phyloP scores from a whole-genome alignment of 805 yeast genomes.

The Kodamaea hsintzibuensis region DNA sequence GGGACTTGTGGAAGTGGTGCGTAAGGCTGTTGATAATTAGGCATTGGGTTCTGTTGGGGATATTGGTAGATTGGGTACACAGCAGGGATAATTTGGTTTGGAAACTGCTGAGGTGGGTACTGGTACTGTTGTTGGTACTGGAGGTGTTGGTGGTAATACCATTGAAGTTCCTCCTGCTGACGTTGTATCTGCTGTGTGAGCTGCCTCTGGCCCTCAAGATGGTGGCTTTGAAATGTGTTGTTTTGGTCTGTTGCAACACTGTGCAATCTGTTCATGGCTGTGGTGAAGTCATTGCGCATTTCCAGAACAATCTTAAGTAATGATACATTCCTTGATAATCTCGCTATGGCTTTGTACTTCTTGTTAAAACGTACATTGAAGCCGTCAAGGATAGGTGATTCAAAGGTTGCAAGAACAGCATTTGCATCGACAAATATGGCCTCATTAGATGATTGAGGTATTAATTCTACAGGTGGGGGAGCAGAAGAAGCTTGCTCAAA shows the following conservation, averaged over 20 bases:
- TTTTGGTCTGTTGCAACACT: not conserved
- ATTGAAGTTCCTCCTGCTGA: not conserved
- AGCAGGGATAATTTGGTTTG: not conserved
- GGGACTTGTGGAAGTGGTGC: not conserved
- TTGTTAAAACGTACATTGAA: not conserved
- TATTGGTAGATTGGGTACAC: not conserved
- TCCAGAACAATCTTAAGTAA: slow-evolving; percentile 2
- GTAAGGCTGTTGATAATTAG: not conserved
- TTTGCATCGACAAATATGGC: not conserved
- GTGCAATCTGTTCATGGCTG: not conserved
- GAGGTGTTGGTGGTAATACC: not conserved
- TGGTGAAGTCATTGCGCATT: not conserved
- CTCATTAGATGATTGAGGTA: not conserved
- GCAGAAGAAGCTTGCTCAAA: not conserved
- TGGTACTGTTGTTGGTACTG: not conserved
- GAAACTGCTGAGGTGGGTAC: not conserved
- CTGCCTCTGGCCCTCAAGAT: not conserved
- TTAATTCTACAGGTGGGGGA: not conserved
- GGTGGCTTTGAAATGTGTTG: not conserved
- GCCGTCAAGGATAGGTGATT: not conserved
- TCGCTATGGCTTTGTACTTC: slow-evolving; percentile 5
- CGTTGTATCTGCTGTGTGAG: not conserved
- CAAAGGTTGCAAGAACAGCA: not conserved
- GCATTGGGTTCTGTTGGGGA: not conserved
- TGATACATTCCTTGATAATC: slow-evolving; percentile 2